These are phyloP conservation scores for Hirsutella rhossiliensis DNA, from an alignment of 2,329 filamentous ascomycete genomes.

Conservation along the genomic window DNA sequence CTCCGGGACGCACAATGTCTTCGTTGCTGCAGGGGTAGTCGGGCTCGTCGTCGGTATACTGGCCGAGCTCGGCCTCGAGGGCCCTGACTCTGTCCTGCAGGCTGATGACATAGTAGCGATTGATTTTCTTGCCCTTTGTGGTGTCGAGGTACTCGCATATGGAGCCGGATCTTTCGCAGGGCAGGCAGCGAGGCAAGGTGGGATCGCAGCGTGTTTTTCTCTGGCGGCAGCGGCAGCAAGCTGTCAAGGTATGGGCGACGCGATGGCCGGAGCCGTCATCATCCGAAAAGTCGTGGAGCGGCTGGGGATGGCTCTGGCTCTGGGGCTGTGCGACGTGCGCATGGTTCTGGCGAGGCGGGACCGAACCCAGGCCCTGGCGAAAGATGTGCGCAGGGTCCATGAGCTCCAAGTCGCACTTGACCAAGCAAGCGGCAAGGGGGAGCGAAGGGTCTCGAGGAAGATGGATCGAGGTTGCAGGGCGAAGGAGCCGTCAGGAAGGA, in stretches of 20 bases:
- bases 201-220: constrained; percentile 95
- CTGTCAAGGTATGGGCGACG: constrained; percentile 68
- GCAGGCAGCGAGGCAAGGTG: constrained; percentile 77
- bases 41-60: constrained; percentile 66
- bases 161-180: constrained; percentile 84
- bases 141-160: constrained; percentile 94
- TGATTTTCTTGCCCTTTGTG: constrained; percentile 72
- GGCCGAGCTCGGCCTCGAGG: constrained; percentile 69
- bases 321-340: constrained; percentile 18
- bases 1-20: constrained; percentile 76
- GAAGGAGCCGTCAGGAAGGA: background rate
- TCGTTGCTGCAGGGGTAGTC: constrained; percentile 61
- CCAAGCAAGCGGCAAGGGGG: background rate
- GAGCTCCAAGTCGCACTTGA: background rate
- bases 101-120: constrained; percentile 82
- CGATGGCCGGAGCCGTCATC: constrained; percentile 41
- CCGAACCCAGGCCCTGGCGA: constrained; percentile 41
- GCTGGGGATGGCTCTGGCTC: constrained; percentile 15
- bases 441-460: background rate
- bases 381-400: constrained; percentile 52
- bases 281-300: constrained; percentile 32
- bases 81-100: constrained; percentile 77
- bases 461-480: background rate
- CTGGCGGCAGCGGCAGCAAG: constrained; percentile 74
- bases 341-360: constrained; percentile 25